A percentile compares a stretch with the other conserved stretches of the same genome.
These are phyloP conservation scores for Rosa persica DNA, from an alignment of 306 rosid genomes.

Conservation along the genomic window DNA sequence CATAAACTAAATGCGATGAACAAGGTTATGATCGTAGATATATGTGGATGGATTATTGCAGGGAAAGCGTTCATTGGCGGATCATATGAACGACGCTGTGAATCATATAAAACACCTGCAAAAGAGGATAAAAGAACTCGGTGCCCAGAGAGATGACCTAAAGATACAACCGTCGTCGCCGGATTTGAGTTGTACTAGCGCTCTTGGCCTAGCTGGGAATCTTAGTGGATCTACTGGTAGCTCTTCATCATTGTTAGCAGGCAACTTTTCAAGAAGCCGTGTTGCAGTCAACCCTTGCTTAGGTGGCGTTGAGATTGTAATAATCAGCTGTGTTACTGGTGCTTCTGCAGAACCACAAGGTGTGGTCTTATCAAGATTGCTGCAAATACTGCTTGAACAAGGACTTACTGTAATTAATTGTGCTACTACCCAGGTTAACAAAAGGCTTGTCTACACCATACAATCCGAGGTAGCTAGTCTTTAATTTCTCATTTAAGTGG, in stretches of 20 bases:
- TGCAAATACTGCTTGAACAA: constrained; percentile 25
- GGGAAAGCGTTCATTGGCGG: constrained; percentile 34
- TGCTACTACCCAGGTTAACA: constrained; percentile 24
- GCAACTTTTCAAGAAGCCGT: not conserved
- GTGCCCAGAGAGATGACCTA: constrained; percentile 20
- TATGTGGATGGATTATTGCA: not conserved
- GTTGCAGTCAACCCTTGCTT: constrained; percentile 40
- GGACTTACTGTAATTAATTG: constrained; percentile 28
- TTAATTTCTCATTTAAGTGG: not conserved
- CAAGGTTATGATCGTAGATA: not conserved
- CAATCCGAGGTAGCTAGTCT: constrained; percentile 28
- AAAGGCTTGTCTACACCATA: constrained; percentile 23
- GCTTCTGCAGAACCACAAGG: not conserved
- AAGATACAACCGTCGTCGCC: not conserved
- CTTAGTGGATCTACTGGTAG: not conserved
- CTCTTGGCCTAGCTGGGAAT: not conserved
- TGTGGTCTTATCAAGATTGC: constrained; percentile 25
- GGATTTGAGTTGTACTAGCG: not conserved
- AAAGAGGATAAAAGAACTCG: constrained; percentile 14
- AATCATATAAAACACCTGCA: constrained; percentile 23
- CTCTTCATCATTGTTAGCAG: constrained; percentile 1
- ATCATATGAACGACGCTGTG: constrained; percentile 34
- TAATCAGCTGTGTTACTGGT: constrained; percentile 15
- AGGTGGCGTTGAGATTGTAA: constrained; percentile 51
- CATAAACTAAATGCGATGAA: not conserved